phyloP scores from a whole-genome alignment of 331 rosid species.

The Telfairia occidentalis region DNA sequence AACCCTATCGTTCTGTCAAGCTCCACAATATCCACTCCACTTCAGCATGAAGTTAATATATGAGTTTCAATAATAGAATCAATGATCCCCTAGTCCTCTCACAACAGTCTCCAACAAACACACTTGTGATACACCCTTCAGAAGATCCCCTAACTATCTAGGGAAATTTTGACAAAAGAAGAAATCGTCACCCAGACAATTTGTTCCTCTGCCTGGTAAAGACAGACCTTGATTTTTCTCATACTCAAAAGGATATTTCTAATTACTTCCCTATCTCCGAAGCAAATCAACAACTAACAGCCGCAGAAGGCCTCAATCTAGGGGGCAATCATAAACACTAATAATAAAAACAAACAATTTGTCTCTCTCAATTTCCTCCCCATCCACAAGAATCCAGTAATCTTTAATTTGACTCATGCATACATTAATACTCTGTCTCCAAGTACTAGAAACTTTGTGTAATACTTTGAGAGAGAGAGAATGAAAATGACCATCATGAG shows the following conservation, averaged over 20 bases:
- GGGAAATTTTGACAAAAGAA: neutral
- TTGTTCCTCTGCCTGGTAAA: neutral
- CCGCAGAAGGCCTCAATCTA: neutral
- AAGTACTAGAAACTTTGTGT: neutral
- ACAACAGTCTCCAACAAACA: neutral
- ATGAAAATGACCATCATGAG: neutral
- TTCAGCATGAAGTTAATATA: neutral
- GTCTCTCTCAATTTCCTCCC: neutral
- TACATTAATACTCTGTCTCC: neutral
- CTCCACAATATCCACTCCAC: neutral
- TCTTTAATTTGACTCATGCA: neutral
- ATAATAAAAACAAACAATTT: neutral
- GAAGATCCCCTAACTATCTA: neutral
- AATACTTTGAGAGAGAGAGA: neutral
- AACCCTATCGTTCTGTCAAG: neutral
- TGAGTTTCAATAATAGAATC: neutral
- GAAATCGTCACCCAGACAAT: neutral
- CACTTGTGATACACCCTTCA: neutral
- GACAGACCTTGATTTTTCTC: neutral
- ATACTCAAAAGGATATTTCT: neutral
- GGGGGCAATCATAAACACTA: neutral
- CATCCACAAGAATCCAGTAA: neutral
- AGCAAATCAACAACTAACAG: neutral
- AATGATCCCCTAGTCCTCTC: neutral
- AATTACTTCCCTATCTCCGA: neutral